Percentiles rank a stretch among this genome's conserved stretches.
Conservation (phyloP, 495 filamentous ascomycete species). For the Penicillium soppii region DNA sequence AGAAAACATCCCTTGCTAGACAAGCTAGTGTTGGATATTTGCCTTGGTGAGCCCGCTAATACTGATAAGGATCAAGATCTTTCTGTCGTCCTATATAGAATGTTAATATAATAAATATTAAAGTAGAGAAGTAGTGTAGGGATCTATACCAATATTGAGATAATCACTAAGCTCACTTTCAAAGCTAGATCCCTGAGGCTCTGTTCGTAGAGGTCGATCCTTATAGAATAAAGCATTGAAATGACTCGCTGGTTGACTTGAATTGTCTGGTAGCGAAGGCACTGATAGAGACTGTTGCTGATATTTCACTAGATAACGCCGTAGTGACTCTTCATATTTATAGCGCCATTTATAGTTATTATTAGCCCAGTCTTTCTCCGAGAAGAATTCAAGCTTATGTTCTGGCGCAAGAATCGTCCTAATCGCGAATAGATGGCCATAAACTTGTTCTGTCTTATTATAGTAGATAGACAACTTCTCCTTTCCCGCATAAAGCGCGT, state of each 20-base stretch:
- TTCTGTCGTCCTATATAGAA: too few relatives aligned
- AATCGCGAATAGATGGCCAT: slow-evolving; percentile 20
- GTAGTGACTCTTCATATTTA: too few relatives aligned
- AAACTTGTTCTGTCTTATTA: slow-evolving; percentile 1
- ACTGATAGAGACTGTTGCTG: too few relatives aligned
- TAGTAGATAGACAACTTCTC: slow-evolving; percentile 19
- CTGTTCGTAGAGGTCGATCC: too few relatives aligned
- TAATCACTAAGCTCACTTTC: slow-evolving; percentile 3
- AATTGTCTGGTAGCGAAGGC: too few relatives aligned
- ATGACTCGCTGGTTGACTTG: too few relatives aligned
- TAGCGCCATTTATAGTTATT: too few relatives aligned
- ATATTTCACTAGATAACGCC: too few relatives aligned
- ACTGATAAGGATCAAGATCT: neutral
- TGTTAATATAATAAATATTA: neutral
- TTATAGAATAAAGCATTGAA: too few relatives aligned
- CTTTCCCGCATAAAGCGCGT: neutral
- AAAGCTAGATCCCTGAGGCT: too few relatives aligned
- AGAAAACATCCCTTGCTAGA: slow-evolving; percentile 6
- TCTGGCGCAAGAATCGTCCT: slow-evolving; percentile 15
- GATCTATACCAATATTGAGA: slow-evolving; percentile 6
- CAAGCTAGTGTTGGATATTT: slow-evolving; percentile 1
- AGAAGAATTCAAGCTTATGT: slow-evolving; percentile 24
- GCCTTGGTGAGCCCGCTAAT: slow-evolving; percentile 2
- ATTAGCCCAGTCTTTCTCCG: slow-evolving; percentile 8
- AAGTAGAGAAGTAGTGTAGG: neutral